Conservation (phyloP, 352 stramenopile genomes). For the Phytophthora fragariae region DNA sequence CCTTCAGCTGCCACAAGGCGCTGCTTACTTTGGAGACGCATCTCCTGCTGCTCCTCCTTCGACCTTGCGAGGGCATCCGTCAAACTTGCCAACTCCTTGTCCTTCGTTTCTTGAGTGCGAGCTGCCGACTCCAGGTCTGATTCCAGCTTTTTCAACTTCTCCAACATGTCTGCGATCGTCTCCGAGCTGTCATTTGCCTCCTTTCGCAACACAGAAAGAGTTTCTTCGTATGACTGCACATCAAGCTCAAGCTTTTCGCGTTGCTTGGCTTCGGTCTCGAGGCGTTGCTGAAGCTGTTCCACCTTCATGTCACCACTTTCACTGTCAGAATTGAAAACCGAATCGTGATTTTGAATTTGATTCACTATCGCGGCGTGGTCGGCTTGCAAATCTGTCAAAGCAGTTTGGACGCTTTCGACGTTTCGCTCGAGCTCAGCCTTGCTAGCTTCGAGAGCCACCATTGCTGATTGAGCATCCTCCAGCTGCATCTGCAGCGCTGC, state of each 20-base stretch:
- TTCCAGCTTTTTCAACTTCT: conserved; percentile 52
- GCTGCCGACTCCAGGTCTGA: conserved; percentile 27
- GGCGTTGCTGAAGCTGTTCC: conserved; percentile 43
- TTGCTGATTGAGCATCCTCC: conserved; percentile 21
- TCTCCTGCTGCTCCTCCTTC: conserved; percentile 64
- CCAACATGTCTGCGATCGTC: conserved; percentile 42
- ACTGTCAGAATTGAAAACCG: neutral
- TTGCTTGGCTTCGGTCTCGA: conserved; percentile 49
- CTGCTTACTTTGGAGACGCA: conserved; percentile 70
- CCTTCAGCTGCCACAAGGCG: conserved; percentile 50
- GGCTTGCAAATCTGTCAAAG: conserved; percentile 30
- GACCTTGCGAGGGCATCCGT: conserved; percentile 40
- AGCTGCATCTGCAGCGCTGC: conserved; percentile 21
- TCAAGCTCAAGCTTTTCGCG: conserved; percentile 64
- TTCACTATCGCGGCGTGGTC: conserved; percentile 21
- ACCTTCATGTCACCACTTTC: conserved; percentile 11
- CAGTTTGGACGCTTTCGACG: conserved; percentile 18
- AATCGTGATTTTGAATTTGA: conserved; percentile 17
- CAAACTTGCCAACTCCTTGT: conserved; percentile 47
- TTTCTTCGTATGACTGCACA: conserved; percentile 74
- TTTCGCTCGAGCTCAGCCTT: conserved; percentile 37
- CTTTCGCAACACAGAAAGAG: conserved; percentile 54
- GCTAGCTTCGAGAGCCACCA: conserved; percentile 26
- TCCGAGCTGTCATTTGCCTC: conserved; percentile 64
- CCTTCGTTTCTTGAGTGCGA: conserved; percentile 37